phyloP scores from a whole-genome alignment of 768 basidiomycete species.

The Mycena leptocephala region DNA sequence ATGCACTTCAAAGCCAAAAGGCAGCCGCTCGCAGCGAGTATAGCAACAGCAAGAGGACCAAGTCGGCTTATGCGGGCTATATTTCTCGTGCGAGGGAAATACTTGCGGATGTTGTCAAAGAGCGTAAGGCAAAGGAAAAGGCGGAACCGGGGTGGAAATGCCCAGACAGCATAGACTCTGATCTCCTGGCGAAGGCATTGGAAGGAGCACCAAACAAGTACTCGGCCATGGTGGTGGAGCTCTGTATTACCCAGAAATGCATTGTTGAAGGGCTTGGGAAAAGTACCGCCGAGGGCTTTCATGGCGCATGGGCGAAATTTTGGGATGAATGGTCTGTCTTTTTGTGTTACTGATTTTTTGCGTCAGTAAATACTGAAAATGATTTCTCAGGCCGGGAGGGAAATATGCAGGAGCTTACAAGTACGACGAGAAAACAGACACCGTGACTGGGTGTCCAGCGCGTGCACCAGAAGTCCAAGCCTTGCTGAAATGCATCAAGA shows the following conservation, averaged over 20 bases:
- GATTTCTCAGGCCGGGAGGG: constrained; percentile 9
- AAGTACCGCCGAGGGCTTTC: constrained; percentile 43
- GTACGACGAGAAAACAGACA: constrained; percentile 38
- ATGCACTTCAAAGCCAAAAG: not conserved
- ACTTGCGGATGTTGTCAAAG: constrained; percentile 28
- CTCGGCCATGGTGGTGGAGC: constrained; percentile 44
- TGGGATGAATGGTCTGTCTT: constrained; percentile 49
- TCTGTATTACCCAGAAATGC: constrained; percentile 51
- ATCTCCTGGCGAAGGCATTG: constrained; percentile 45
- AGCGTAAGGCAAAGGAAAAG: not conserved
- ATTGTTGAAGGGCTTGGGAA: constrained; percentile 38
- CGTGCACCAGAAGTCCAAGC: constrained; percentile 39
- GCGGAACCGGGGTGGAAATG: not conserved
- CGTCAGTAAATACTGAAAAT: constrained; percentile 24
- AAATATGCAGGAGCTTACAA: constrained; percentile 46
- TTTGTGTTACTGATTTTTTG: not conserved
- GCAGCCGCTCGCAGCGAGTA: not conserved
- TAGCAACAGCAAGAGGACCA: constrained; percentile 25
- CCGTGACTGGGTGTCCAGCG: constrained; percentile 49
- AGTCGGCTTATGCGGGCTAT: constrained; percentile 36
- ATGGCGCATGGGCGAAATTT: constrained; percentile 44
- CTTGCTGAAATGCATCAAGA: constrained; percentile 44
- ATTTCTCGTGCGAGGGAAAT: constrained; percentile 29
- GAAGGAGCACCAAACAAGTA: constrained; percentile 44
- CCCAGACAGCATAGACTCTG: constrained; percentile 37